phyloP scores from a whole-genome alignment of 75 land plant species.

The Sequoia sempervirens region DNA sequence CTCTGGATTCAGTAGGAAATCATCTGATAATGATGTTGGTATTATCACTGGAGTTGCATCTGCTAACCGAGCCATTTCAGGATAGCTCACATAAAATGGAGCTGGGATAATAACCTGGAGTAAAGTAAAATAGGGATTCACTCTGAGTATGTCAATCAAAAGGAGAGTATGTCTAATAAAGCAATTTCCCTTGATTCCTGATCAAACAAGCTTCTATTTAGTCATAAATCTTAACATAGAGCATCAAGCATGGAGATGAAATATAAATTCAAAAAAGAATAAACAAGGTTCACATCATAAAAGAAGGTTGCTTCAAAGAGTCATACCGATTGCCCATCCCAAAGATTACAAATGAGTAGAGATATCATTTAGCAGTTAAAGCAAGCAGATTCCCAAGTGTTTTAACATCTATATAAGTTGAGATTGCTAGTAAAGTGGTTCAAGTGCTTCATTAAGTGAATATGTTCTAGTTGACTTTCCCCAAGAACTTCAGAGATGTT shows the following conservation, averaged over 20 bases:
- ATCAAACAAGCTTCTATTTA: background rate
- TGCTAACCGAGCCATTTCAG: constrained; percentile 89
- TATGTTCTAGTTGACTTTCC: background rate
- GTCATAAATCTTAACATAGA: background rate
- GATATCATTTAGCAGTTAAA: background rate
- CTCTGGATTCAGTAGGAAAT: constrained; percentile 85
- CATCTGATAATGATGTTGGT: constrained; percentile 62
- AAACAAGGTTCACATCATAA: background rate
- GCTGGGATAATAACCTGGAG: constrained; percentile 92
- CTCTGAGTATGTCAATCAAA: background rate
- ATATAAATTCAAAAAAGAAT: background rate
- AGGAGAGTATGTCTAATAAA: background rate
- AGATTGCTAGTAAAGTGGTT: background rate
- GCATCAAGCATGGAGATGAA: background rate
- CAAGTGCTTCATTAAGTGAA: background rate
- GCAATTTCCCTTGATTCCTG: background rate
- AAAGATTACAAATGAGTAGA: background rate
- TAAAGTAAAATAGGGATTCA: constrained; percentile 1
- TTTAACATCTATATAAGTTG: background rate
- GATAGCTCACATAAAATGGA: constrained; percentile 96
- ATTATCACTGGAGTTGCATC: constrained; percentile 87
- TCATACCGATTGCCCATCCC: background rate
- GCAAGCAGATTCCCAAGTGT: background rate
- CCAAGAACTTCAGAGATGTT: background rate
- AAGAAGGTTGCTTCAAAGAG: background rate